A percentile compares a stretch with the other conserved stretches of the same genome.
Evolutionary conservation across 129 eudicot species (phyloP).

Genomic region (Helichrysum umbraculigerum): DNA sequence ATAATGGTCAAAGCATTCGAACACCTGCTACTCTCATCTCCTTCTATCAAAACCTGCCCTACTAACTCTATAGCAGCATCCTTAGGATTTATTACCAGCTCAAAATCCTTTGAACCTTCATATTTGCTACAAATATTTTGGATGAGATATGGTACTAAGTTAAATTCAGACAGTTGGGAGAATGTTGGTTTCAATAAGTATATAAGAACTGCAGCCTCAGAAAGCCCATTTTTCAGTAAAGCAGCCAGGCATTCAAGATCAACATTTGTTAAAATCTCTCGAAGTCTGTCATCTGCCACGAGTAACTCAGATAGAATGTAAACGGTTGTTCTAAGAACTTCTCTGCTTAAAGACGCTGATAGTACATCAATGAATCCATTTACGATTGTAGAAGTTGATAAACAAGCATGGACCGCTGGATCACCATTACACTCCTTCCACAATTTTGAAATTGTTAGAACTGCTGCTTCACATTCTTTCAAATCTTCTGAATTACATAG

Average conservation of each 20-base stretch:
- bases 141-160: conserved; percentile 47
- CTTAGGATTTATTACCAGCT: conserved; percentile 55
- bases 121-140: conserved; percentile 45
- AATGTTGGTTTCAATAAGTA: conserved; percentile 67
- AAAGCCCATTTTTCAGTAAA: conserved; percentile 64
- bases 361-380: conserved; percentile 71
- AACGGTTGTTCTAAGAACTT: conserved; percentile 58
- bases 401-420: conserved; percentile 51
- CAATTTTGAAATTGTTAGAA: conserved; percentile 49
- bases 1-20: conserved; percentile 46
- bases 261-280: conserved; percentile 49
- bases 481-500: conserved; percentile 69
- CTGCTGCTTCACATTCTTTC: conserved; percentile 69
- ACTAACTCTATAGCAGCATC: conserved; percentile 76
- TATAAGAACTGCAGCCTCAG: conserved; percentile 64
- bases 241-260: conserved; percentile 69
- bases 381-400: conserved; percentile 54
- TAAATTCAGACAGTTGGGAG: conserved; percentile 51
- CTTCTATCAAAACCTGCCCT: conserved; percentile 59
- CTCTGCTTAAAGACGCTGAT: conserved; percentile 69
- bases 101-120: conserved; percentile 48
- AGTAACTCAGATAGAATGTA: conserved; percentile 62
- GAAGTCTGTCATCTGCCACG: conserved; percentile 54
- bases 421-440: conserved; percentile 68
- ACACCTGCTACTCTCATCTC: conserved; percentile 55